These are phyloP conservation scores for Trichophaea hybrida DNA, from an alignment of 2,329 filamentous ascomycete genomes.

Conservation along the genomic window DNA sequence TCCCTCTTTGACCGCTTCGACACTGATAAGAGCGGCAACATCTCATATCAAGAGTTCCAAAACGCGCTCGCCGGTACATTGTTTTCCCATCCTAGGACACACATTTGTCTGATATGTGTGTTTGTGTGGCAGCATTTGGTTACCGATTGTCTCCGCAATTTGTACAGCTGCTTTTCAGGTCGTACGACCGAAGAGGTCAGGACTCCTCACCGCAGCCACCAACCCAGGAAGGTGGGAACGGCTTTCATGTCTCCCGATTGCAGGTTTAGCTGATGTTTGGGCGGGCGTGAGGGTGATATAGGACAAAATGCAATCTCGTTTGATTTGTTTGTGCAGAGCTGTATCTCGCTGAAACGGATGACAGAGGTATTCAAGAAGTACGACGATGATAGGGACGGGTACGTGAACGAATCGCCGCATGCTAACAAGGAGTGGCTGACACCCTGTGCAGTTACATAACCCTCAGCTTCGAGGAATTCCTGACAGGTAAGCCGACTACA, in stretches of 20 bases:
- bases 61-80: conserved; percentile 54
- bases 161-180: conserved; percentile 69
- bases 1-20: conserved; percentile 92
- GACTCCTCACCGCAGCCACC: conserved; percentile 47
- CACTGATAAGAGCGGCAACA: conserved; percentile 70
- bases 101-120: background rate
- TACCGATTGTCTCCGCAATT: conserved; percentile 79
- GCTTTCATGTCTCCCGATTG: background rate
- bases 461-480: conserved; percentile 66
- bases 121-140: conserved; percentile 53
- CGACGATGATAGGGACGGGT: conserved; percentile 90
- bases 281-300: conserved; percentile 2
- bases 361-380: conserved; percentile 99
- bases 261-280: background rate
- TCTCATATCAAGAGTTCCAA: conserved; percentile 71
- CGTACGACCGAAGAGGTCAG: conserved; percentile 64
- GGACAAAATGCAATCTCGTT: conserved; percentile 39
- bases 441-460: conserved; percentile 39
- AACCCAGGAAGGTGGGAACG: conserved; percentile 22
- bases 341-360: conserved; percentile 94
- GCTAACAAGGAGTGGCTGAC: too few relatives aligned
- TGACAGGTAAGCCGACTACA: conserved; percentile 35
- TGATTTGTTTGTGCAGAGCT: conserved; percentile 93
- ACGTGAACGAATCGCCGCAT: conserved; percentile 29
- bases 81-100: background rate